These are phyloP conservation scores for Phytomonas francai DNA, from an alignment of 208 protist genomes.

Conservation along the genomic window DNA sequence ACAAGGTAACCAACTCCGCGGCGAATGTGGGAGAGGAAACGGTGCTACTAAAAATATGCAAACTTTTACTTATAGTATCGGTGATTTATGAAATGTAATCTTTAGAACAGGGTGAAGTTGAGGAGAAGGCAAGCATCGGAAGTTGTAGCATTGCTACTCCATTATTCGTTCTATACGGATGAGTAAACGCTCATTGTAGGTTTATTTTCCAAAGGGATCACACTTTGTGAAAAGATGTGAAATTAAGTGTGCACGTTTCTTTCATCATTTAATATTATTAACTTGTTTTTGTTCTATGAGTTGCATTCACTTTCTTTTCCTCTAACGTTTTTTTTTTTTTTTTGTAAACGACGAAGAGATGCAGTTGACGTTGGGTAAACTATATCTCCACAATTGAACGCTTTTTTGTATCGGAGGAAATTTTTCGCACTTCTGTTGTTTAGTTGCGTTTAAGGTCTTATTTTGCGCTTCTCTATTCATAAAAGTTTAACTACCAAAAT, in stretches of 20 bases:
- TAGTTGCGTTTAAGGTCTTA: neutral
- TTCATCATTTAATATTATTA: neutral
- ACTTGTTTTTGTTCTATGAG: neutral
- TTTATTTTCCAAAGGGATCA: neutral
- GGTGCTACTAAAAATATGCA: constrained; percentile 39
- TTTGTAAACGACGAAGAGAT: neutral
- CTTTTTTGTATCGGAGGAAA: neutral
- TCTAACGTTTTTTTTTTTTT: constrained; percentile 12
- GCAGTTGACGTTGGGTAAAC: neutral
- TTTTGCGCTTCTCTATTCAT: neutral
- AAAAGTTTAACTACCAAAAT: neutral
- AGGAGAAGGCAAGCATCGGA: neutral
- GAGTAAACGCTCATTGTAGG: neutral
- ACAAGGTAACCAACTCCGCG: constrained; percentile 80
- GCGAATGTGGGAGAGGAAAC: constrained; percentile 60
- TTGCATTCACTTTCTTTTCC: constrained; percentile 10
- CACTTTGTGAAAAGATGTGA: neutral
- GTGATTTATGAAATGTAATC: constrained; percentile 56
- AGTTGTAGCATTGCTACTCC: neutral
- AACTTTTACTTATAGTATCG: constrained; percentile 78
- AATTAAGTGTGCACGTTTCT: neutral
- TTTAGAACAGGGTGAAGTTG: neutral
- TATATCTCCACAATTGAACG: neutral
- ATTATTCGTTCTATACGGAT: constrained; percentile 2
- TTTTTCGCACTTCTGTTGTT: neutral